These are phyloP conservation scores for Pythium dissotocum DNA, from an alignment of 352 stramenopile genomes.

Conservation along the genomic window DNA sequence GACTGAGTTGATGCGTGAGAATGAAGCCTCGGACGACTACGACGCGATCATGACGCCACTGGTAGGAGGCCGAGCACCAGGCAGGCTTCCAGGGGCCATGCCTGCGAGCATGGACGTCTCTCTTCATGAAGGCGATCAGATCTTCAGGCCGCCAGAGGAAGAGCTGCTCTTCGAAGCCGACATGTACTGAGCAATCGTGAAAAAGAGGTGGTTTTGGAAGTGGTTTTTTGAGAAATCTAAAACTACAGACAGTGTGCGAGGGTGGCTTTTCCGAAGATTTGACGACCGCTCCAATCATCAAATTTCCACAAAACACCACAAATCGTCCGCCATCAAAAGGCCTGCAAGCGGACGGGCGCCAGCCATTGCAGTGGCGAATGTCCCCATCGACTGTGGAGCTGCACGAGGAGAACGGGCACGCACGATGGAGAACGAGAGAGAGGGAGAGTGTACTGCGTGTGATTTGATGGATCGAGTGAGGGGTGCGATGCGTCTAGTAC, in stretches of 20 bases:
- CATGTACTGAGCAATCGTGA: slow-evolving; percentile 66
- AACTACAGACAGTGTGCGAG: slow-evolving; percentile 32
- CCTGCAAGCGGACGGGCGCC: too few relatives aligned
- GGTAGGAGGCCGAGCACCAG: slow-evolving; percentile 44
- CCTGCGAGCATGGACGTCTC: slow-evolving; percentile 38
- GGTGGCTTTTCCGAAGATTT: too few relatives aligned
- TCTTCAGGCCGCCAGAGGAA: slow-evolving; percentile 84
- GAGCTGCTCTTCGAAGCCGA: slow-evolving; percentile 88
- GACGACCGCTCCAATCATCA: too few relatives aligned
- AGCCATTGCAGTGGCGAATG: too few relatives aligned
- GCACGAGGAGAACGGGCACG: slow-evolving; percentile 11
- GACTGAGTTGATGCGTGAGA: slow-evolving; percentile 84
- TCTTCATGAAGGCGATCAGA: slow-evolving; percentile 86
- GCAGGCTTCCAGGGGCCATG: background rate
- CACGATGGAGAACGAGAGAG: slow-evolving; percentile 1
- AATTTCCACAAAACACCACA: too few relatives aligned
- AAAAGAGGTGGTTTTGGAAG: background rate
- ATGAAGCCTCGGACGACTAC: slow-evolving; percentile 88
- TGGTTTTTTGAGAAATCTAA: slow-evolving; percentile 28
- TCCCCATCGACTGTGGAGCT: slow-evolving; percentile 10
- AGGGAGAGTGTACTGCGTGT: slow-evolving; percentile 4
- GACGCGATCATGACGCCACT: slow-evolving; percentile 90
- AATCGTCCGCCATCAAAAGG: too few relatives aligned
- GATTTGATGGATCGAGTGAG: background rate
- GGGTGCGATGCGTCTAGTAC: slow-evolving; percentile 53